Base-by-base conservation (phyloP, 1,284 basidiomycete genomes). In the Puccinia triticina region DNA sequence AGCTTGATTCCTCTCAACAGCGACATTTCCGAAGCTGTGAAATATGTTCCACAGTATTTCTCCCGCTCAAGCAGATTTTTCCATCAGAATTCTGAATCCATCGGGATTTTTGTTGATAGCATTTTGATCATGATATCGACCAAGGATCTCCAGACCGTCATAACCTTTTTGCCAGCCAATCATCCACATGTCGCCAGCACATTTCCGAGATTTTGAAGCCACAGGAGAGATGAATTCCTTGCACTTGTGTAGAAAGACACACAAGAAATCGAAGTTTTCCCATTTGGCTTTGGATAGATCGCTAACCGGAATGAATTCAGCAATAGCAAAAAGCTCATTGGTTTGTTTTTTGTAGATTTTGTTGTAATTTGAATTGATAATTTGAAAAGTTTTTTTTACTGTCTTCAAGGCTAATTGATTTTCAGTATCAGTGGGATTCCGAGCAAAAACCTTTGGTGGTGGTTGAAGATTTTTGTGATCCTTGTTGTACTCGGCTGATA, bases 341-440 rank as follows among this genome's bases (percentile, higher is more conserved):
- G 67, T 71, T n/a, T n/a, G 18, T 48, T 71, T 29, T n/a, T 71
- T 43, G n/a, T 71, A 71, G 67, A 71, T 71, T n/a, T 46, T 71
- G 23, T 26, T 18, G n/a, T 71, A 71, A 14, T n/a, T n/a, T 3
- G 67, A 71, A 5, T 71, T 43, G 5, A 71, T 48, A 1, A 26
- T 37, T 29, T 71, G 32, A n/a, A 71, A 71, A 71, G 37, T 2
- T 21, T 71, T n/a, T 48, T 71, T 71, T 3, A 71, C 67, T n/a
- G 26, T 48, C 29, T 71, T 48, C 23, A 71, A 71, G 21, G 67
- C 67, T 29, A 16, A 29, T 71, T 46, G 1, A n/a, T 71, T 71
- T 37, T 71, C 67, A 5, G 46, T n/a, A 2, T 71, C 23, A 10
- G 67, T 71, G 32, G 67, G 67, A 48, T 14, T 71, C 7, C 67